These are phyloP conservation scores for Cladosporium sp. DNA, from an alignment of 2,329 filamentous ascomycete species.

Conservation along the genomic window DNA sequence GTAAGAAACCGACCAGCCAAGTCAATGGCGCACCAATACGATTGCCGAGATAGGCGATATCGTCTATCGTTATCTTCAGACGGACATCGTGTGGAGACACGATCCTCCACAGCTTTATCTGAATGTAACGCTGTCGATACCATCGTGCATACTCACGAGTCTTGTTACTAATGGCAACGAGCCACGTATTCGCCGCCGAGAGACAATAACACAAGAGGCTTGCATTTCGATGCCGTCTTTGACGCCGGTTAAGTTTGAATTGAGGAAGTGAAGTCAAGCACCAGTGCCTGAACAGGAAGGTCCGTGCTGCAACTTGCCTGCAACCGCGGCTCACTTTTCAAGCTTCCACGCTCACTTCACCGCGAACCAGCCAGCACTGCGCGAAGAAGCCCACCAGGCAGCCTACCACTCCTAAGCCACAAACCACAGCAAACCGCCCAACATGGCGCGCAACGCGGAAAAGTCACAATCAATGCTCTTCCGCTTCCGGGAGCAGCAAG, in stretches of 20 bases:
- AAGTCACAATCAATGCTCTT: slow-evolving; percentile 99
- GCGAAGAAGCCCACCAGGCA: too few relatives aligned
- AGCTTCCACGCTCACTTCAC: not conserved
- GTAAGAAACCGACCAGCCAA: not conserved
- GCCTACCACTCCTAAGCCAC: too few relatives aligned
- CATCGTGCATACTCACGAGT: not conserved
- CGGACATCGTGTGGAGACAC: not conserved
- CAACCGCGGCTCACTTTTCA: slow-evolving; percentile 8
- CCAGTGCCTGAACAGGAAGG: not conserved
- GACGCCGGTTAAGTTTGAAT: not conserved
- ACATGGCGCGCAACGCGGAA: slow-evolving; percentile 85
- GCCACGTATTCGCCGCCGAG: not conserved
- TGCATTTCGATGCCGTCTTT: not conserved
- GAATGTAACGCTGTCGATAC: not conserved
- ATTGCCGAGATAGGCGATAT: not conserved
- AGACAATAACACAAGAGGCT: not conserved
- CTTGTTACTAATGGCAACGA: slow-evolving; percentile 2
- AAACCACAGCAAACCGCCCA: not conserved
- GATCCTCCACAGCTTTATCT: not conserved
- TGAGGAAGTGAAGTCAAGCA: not conserved
- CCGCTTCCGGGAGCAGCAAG: slow-evolving; percentile 96
- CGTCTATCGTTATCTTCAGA: slow-evolving; percentile 7
- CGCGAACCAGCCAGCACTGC: too few relatives aligned
- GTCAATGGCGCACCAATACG: not conserved
- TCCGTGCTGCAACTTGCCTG: not conserved